Base-by-base conservation (phyloP, 805 yeast genomes). In the Lachancea nothofagi region DNA sequence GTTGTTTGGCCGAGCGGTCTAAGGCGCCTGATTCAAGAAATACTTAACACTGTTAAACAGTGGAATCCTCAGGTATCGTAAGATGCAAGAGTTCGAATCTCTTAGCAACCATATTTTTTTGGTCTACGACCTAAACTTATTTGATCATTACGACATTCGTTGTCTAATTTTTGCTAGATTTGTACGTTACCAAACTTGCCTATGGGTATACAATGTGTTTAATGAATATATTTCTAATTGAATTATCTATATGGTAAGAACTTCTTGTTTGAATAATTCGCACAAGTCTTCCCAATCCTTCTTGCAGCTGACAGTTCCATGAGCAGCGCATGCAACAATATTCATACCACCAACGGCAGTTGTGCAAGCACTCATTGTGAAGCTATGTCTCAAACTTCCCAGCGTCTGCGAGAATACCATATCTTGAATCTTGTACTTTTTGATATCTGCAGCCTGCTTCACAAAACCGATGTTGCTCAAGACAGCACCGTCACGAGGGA, bases 1-100 rank as follows among this genome's bases (percentile, higher is more conserved):
- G 54, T 49, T 49, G 54, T 49, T 47, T 49, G 54, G 54, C 54
- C 54, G 54, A 49, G 54, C 54, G 54, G 52, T 50, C 50, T 50
- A 48, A 48, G 52, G 52, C 54, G 52, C 51, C 51, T 50, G 54
- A 48, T 48, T 48, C 51, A 48, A 49, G 51, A 44, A 19, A n/a
- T 38, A 44, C 50, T 46, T 39, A 48, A 38, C 44, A 29, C 39
- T 42, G 34, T 4, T 33, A 19, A 26, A 40, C 37, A 36, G 45
- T 40, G 49, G 52, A 48, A 44, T 31, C 44, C 54, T 50, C 54
- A 48, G 52, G 54, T 50, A 49, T 49, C 54, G 54, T 46, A 49
- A 49, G 54, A 49, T 49, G 54, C 54, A 50, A 40, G 52, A 50
- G 54, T 50, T 48, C 54, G 52, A 48, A 48, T 48, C 52, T 50